Evolutionary conservation across 768 basidiomycete species (phyloP).

Genomic region (Mycena latifolia): DNA sequence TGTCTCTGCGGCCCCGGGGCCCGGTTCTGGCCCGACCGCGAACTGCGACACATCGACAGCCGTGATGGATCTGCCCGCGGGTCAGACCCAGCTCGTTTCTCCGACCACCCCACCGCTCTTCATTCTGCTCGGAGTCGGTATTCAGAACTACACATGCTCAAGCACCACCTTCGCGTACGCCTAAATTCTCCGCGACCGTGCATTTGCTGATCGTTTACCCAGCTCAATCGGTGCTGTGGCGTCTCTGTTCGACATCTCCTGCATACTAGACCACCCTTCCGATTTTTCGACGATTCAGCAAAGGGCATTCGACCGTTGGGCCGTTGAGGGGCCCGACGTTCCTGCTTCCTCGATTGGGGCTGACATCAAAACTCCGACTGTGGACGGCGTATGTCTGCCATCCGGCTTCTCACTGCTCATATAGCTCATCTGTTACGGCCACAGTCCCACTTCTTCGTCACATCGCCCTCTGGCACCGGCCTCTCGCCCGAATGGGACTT

Average conservation of each 20-base stretch:
- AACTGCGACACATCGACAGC: conserved; percentile 14
- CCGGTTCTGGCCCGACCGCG: conserved; percentile 2
- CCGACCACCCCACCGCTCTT: conserved; percentile 18
- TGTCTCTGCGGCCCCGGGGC: conserved; percentile 8
- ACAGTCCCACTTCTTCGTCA: conserved; percentile 15
- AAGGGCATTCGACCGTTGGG: conserved; percentile 8
- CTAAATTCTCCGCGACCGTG: neutral
- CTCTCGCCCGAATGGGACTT: conserved; percentile 19
- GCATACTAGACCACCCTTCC: neutral
- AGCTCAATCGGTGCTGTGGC: conserved; percentile 23
- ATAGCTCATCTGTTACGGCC: neutral
- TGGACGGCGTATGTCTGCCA: conserved; percentile 9
- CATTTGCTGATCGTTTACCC: neutral
- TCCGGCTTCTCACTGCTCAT: conserved; percentile 4
- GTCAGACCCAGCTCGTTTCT: conserved; percentile 14
- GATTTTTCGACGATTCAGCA: conserved; percentile 1
- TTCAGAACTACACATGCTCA: conserved; percentile 17
- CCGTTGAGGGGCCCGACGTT: neutral
- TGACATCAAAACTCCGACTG: neutral
- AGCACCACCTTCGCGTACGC: conserved; percentile 7
- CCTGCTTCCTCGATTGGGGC: neutral
- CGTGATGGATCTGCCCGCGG: conserved; percentile 10
- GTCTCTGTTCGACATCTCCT: conserved; percentile 21
- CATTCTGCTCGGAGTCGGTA: conserved; percentile 12
- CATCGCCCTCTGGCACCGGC: conserved; percentile 16